Evolutionary conservation across 169 alveolate genomes (phyloP).

Genomic region (Cytauxzoon felis): DNA sequence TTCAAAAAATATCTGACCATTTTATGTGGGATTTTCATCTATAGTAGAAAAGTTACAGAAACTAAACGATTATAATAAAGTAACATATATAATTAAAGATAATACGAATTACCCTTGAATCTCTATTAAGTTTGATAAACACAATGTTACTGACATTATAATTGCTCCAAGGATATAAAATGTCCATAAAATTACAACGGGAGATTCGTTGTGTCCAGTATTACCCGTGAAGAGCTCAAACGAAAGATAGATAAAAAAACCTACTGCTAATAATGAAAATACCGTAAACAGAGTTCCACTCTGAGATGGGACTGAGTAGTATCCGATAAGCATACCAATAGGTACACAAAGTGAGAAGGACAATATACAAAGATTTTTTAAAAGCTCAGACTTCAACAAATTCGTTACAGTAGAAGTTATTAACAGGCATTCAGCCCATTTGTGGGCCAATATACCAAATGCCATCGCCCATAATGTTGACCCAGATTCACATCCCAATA

Average conservation of each 20-base stretch:
- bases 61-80: too few species aligned
- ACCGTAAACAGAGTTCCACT: constrained; percentile 3
- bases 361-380: constrained; percentile 17
- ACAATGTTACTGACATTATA: constrained; percentile 36
- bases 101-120: background rate
- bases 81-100: too few species aligned
- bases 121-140: constrained; percentile 32
- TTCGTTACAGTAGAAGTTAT: constrained; percentile 32
- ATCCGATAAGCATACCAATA: constrained; percentile 46
- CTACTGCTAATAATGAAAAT: constrained; percentile 53
- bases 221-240: constrained; percentile 57
- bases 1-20: too few species aligned
- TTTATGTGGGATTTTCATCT: too few species aligned
- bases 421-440: constrained; percentile 64
- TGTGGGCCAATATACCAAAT: constrained; percentile 63
- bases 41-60: too few species aligned
- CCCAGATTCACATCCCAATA: constrained; percentile 39
- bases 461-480: constrained; percentile 59
- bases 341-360: constrained; percentile 55
- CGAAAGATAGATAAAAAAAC: constrained; percentile 59
- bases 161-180: constrained; percentile 42
- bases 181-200: constrained; percentile 39
- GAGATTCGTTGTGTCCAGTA: background rate
- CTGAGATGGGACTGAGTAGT: background rate
- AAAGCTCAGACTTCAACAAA: constrained; percentile 4